These are phyloP conservation scores for Pseudogymnoascus sp. DNA, from an alignment of 2,329 filamentous ascomycete species.

Conservation along the genomic window DNA sequence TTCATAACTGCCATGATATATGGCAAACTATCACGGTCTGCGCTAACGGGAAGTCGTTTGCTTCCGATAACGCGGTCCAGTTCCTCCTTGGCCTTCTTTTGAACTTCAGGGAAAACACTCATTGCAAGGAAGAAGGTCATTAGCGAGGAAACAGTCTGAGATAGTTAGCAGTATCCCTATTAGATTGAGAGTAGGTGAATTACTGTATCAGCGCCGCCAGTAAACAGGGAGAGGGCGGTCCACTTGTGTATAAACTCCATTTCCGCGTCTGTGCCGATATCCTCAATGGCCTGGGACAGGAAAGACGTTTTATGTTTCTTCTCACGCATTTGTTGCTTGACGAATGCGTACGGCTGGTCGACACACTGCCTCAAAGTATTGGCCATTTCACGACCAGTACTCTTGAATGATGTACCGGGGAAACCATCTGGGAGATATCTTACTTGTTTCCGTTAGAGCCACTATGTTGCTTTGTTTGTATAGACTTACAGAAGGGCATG, in stretches of 20 bases:
- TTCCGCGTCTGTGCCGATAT: slow-evolving; percentile 25
- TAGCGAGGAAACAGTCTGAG: slow-evolving; percentile 29
- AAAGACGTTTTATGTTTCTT: slow-evolving; percentile 32
- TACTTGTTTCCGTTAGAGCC: slow-evolving; percentile 22
- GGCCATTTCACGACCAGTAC: slow-evolving; percentile 33
- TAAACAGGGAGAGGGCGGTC: slow-evolving; percentile 36
- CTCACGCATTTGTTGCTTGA: slow-evolving; percentile 34
- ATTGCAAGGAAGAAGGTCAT: slow-evolving; percentile 36
- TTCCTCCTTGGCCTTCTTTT: slow-evolving; percentile 39
- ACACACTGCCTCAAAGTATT: slow-evolving; percentile 27
- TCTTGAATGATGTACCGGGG: slow-evolving; percentile 39
- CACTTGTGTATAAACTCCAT: slow-evolving; percentile 35
- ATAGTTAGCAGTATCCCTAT: slow-evolving; percentile 35
- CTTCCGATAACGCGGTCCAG: slow-evolving; percentile 41
- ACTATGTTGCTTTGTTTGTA: background rate
- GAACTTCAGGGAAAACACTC: slow-evolving; percentile 36
- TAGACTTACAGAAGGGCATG: slow-evolving; percentile 34
- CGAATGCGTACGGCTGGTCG: slow-evolving; percentile 37
- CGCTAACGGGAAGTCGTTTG: slow-evolving; percentile 37
- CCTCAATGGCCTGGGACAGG: slow-evolving; percentile 34
- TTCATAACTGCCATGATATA: slow-evolving; percentile 40
- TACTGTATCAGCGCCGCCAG: slow-evolving; percentile 37
- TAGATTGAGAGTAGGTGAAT: slow-evolving; percentile 19
- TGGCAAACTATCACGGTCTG: slow-evolving; percentile 35
- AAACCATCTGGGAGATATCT: slow-evolving; percentile 38